phyloP scores from a whole-genome alignment of 148 eudicot genomes.

The Vaccinium myrtillus region DNA sequence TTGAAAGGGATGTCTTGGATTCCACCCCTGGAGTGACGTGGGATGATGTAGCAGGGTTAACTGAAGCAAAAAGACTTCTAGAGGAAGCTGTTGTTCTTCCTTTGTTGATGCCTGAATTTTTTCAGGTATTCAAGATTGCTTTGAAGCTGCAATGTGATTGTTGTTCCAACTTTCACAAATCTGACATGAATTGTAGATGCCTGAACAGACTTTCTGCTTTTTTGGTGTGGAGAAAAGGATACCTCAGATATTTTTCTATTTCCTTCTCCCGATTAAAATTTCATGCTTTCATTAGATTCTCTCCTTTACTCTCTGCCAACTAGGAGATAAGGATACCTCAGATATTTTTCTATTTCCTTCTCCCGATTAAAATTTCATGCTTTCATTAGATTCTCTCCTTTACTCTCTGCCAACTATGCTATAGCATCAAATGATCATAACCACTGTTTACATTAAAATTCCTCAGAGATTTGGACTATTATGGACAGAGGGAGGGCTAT shows the following conservation, averaged over 20 bases:
- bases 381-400: background rate
- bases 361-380: background rate
- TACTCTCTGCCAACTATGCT: background rate
- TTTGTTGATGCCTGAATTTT: conserved; percentile 97
- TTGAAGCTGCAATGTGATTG: background rate
- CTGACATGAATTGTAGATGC: background rate
- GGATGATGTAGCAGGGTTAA: conserved; percentile 97
- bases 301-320: background rate
- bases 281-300: background rate
- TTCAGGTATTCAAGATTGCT: conserved; percentile 58
- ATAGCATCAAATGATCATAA: background rate
- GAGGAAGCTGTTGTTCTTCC: conserved; percentile 99
- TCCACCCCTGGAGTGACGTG: conserved; percentile 92
- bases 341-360: background rate
- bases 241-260: background rate
- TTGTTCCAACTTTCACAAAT: background rate
- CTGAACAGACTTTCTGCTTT: background rate
- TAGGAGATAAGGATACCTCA: background rate
- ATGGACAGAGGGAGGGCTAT: conserved; percentile 1
- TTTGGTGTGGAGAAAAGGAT: background rate
- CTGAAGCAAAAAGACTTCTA: conserved; percentile 96
- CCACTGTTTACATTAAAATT: background rate
- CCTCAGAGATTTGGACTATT: background rate
- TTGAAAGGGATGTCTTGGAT: conserved; percentile 98
- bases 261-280: background rate